A percentile compares a stretch with the other conserved stretches of the same genome.
These are phyloP conservation scores for Lasiosphaeris hirsuta DNA, from an alignment of 495 filamentous ascomycete genomes.

Conservation along the genomic window DNA sequence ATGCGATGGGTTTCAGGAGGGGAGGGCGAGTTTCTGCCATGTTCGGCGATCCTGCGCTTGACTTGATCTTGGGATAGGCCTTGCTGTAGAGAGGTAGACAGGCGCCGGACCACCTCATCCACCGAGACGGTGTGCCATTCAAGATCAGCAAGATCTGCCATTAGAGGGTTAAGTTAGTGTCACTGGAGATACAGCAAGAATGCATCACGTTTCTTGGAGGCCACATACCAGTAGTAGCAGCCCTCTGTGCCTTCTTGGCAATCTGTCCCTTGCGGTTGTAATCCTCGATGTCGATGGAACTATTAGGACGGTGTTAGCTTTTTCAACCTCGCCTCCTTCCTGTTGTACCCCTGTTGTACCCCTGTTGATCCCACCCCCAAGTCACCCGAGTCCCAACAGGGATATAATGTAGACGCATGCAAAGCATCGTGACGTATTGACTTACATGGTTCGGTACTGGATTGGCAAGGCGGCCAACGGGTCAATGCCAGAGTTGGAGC, in stretches of 20 bases:
- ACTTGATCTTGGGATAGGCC: constrained; percentile 22
- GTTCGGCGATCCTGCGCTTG: constrained; percentile 16
- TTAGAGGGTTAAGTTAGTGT: neutral
- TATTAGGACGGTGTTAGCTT: constrained; percentile 15
- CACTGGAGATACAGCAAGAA: neutral
- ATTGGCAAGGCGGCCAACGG: constrained; percentile 50
- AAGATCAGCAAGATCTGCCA: constrained; percentile 40
- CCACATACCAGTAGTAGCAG: constrained; percentile 39
- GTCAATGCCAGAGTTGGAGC: constrained; percentile 36
- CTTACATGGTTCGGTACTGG: constrained; percentile 51
- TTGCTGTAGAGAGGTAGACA: constrained; percentile 42
- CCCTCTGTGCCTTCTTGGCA: constrained; percentile 40
- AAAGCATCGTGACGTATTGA: neutral
- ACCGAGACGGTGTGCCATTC: constrained; percentile 38
- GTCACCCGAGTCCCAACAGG: too few relatives aligned
- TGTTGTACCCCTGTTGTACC: neutral
- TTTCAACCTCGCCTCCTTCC: neutral
- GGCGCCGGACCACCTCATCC: constrained; percentile 53
- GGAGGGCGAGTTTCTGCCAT: constrained; percentile 52
- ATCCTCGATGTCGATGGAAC: constrained; percentile 53
- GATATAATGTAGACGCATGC: too few relatives aligned
- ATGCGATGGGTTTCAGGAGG: constrained; percentile 55
- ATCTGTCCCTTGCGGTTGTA: constrained; percentile 39
- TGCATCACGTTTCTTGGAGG: neutral
- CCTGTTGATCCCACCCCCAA: too few relatives aligned